phyloP scores from a whole-genome alignment of 2,329 filamentous ascomycete species.

The Phialophora expanda region DNA sequence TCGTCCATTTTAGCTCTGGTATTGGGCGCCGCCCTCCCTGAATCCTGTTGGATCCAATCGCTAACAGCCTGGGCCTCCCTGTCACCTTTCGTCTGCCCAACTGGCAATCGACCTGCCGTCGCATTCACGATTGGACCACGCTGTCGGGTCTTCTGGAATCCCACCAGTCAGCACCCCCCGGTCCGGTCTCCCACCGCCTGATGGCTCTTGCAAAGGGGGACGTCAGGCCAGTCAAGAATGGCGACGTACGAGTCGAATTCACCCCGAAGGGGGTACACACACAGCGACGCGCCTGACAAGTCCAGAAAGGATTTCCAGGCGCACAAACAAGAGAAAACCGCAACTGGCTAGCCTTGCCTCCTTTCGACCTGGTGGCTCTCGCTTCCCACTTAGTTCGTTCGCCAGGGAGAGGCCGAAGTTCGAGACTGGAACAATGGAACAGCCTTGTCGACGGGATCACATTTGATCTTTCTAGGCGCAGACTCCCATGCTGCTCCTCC shows the following conservation, averaged over 20 bases:
- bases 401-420: conserved; percentile 25
- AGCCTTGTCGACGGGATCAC: not conserved
- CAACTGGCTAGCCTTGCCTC: conserved; percentile 7
- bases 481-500: not conserved
- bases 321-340: not conserved
- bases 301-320: conserved; percentile 2
- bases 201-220: not conserved
- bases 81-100: conserved; percentile 14
- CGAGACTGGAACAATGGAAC: conserved; percentile 26
- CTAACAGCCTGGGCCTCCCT: not conserved
- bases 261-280: not conserved
- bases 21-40: conserved; percentile 1
- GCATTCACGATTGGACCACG: conserved; percentile 17
- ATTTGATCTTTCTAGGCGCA: not conserved
- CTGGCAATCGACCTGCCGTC: conserved; percentile 1
- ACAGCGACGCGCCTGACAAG: not conserved
- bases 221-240: not conserved
- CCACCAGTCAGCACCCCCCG: conserved; percentile 6
- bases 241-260: conserved; percentile 6
- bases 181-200: not conserved
- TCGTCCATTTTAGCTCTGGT: conserved; percentile 12
- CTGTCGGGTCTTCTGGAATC: conserved; percentile 15
- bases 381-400: conserved; percentile 21
- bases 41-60: conserved; percentile 9
- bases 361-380: conserved; percentile 14